Evolutionary conservation across 495 filamentous ascomycete species (phyloP), one percentile per base, ranked within the genome.

Genomic region (Talaromyces liani): DNA sequence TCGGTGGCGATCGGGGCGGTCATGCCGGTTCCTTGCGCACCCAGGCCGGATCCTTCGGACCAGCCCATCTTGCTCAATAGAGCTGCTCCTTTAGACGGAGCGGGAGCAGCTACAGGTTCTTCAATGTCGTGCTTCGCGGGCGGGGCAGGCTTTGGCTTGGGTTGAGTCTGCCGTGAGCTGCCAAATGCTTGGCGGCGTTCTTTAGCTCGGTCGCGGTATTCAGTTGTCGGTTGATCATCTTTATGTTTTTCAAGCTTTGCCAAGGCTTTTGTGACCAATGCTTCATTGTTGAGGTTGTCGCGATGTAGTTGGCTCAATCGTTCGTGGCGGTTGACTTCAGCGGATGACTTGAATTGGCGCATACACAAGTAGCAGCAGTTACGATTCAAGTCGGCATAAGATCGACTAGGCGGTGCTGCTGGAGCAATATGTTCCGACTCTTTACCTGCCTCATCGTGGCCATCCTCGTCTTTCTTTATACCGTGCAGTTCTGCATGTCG

Each of bases 1-100:
- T 90, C 86, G 0, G 90, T 90, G 12, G 86, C 80, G 61, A 97
- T 89, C 0, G 90, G 88, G 18, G 87, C 87, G 0, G 86, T 91
- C 58, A 87, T 84, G 3, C 92, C 93, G 1, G 87, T 86, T 0
- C 92, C 90, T 66, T 88, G 84, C 2, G 88, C 90, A 51, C 93
- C 93, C 20, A 97, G 78, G 1, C 93, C 93, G 62, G 86, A 82
- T 1, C 92, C 92, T 2, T 84, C 84, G 12, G 81, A 87, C 90
- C 90, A 96, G 16, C 92, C 92, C 91, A 96, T 95, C 77, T 96
- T 96, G 58, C 88, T 87, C 6, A 97, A 82, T 34, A 97, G 77
- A 1, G 88, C 85, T 6, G 90, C 89, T 25, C 92, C 93, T 76
- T 93, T 96, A n/a, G 90, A 93, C 1, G 73, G 74, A 5, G 69